Conservation (phyloP, 2,329 filamentous ascomycete genomes). For the Aspergillus sp. region DNA sequence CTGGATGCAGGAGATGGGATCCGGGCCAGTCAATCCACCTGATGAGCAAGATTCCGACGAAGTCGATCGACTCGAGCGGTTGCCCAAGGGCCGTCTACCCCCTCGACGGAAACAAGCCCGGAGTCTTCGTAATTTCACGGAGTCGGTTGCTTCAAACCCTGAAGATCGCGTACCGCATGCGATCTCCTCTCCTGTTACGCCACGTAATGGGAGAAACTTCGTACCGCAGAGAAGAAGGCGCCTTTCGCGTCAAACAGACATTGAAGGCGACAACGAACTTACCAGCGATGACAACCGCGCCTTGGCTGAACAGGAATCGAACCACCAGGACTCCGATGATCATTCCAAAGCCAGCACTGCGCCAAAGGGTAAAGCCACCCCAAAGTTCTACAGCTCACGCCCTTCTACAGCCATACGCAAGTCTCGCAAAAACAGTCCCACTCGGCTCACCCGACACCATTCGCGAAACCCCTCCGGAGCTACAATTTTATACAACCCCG, state of each 20-base stretch:
- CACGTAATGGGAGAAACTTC: constrained; percentile 31
- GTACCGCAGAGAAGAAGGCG: constrained; percentile 40
- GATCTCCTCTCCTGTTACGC: constrained; percentile 35
- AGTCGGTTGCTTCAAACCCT: constrained; percentile 59
- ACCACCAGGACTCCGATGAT: constrained; percentile 17
- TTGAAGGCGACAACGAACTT: constrained; percentile 87
- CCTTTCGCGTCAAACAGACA: constrained; percentile 67
- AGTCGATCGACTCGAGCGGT: constrained; percentile 58
- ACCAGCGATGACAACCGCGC: constrained; percentile 74
- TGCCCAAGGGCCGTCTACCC: constrained; percentile 52
- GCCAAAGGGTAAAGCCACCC: constrained; percentile 28
- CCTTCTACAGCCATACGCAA: constrained; percentile 45
- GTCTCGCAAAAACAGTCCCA: constrained; percentile 36
- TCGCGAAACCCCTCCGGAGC: constrained; percentile 74
- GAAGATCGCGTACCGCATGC: constrained; percentile 46
- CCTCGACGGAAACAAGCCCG: constrained; percentile 36
- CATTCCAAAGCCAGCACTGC: constrained; percentile 14
- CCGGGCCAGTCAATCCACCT: constrained; percentile 56
- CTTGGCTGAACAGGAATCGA: constrained; percentile 24
- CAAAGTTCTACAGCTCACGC: constrained; percentile 38
- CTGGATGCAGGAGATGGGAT: constrained; percentile 77
- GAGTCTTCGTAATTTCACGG: constrained; percentile 49
- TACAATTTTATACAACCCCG: constrained; percentile 81
- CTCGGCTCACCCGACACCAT: constrained; percentile 52
- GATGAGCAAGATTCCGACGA: constrained; percentile 61